Evolutionary conservation across 2,329 filamentous ascomycete genomes (phyloP).

Genomic region (Ambrosiella cleistominuta): DNA sequence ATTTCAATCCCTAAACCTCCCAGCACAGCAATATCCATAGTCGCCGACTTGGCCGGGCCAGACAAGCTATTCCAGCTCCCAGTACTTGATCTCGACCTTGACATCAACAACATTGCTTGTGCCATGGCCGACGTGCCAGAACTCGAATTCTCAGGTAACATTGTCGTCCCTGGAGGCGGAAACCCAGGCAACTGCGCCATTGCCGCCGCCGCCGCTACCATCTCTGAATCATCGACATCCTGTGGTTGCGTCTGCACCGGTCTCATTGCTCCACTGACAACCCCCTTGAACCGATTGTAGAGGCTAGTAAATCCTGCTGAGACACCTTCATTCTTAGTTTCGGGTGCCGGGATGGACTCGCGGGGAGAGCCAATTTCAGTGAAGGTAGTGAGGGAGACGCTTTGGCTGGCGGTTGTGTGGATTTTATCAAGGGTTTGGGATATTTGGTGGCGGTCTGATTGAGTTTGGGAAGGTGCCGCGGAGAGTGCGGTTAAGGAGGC

Average conservation of each 20-base stretch:
- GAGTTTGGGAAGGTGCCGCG: conserved; percentile 20
- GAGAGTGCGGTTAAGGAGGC: conserved; percentile 29
- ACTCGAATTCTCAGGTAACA: conserved; percentile 19
- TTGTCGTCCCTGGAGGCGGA: conserved; percentile 18
- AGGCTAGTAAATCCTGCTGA: conserved; percentile 78
- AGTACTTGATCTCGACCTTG: conserved; percentile 9
- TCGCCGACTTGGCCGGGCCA: neutral
- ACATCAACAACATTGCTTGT: conserved; percentile 5
- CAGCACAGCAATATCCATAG: neutral
- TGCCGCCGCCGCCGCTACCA: conserved; percentile 17
- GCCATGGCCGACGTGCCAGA: conserved; percentile 4
- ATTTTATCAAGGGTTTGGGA: conserved; percentile 71
- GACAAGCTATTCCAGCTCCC: conserved; percentile 8
- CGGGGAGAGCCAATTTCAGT: conserved; percentile 72
- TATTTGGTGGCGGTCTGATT: conserved; percentile 50
- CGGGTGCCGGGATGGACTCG: conserved; percentile 39
- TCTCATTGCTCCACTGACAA: conserved; percentile 42
- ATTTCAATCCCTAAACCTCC: neutral
- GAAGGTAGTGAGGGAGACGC: conserved; percentile 74
- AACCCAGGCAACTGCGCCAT: conserved; percentile 18
- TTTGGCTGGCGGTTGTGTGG: conserved; percentile 73
- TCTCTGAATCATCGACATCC: conserved; percentile 26
- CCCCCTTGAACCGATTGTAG: conserved; percentile 70
- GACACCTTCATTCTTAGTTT: conserved; percentile 58
- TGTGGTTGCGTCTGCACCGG: conserved; percentile 20